These are phyloP conservation scores for Physcomitrellopsis africana DNA, from an alignment of 225 moss, liverwort and hornwort species.

Conservation along the genomic window DNA sequence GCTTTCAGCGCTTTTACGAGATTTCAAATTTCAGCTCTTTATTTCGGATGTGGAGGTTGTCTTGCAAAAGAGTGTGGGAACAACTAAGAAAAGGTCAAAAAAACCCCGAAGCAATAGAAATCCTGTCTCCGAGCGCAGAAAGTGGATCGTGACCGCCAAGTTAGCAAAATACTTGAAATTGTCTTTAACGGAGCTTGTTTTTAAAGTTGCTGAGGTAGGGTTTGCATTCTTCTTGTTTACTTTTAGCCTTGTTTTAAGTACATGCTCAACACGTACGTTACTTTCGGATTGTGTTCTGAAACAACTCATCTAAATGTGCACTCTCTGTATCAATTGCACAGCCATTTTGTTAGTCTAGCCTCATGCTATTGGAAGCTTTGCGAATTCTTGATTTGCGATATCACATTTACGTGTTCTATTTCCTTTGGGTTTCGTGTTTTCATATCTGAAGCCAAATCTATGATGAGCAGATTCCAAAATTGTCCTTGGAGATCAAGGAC, in stretches of 20 bases:
- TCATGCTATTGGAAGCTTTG: not conserved
- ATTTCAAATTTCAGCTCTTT: conserved; percentile 87
- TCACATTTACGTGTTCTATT: not conserved
- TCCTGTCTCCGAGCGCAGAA: conserved; percentile 60
- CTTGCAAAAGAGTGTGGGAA: conserved; percentile 55
- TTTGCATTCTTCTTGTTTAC: conserved; percentile 12
- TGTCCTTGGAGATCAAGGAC: conserved; percentile 82
- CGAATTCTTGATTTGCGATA: not conserved
- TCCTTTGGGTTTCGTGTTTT: not conserved
- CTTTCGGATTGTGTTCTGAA: conserved; percentile 11
- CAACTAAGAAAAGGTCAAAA: conserved; percentile 48
- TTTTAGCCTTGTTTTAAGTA: conserved; percentile 20
- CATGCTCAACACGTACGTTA: conserved; percentile 15
- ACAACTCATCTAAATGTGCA: not conserved
- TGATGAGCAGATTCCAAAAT: conserved; percentile 65
- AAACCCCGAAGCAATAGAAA: conserved; percentile 62
- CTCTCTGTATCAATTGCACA: conserved; percentile 19
- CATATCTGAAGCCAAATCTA: conserved; percentile 31
- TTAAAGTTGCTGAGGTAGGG: conserved; percentile 65
- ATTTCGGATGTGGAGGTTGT: conserved; percentile 82
- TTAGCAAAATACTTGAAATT: conserved; percentile 79
- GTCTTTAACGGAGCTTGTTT: conserved; percentile 64
- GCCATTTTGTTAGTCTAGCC: conserved; percentile 3
- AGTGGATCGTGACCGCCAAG: conserved; percentile 76
- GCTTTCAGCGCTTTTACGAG: conserved; percentile 68